Conservation (phyloP, 176 grass and related monocot species). For the Carex myosuroides region DNA sequence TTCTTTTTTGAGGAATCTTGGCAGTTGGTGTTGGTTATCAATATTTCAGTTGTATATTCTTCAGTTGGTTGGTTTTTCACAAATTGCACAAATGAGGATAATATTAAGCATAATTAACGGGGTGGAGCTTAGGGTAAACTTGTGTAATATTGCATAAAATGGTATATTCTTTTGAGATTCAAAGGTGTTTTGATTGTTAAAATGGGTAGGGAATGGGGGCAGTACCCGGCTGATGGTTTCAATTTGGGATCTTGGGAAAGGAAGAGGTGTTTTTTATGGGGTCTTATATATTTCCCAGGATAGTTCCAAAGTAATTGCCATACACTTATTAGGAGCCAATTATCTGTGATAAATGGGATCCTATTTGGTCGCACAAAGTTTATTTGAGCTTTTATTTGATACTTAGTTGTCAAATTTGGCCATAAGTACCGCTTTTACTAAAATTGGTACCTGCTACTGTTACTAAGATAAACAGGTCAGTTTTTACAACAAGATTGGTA, state of each 20-base stretch:
- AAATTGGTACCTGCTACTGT: not conserved
- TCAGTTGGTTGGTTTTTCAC: not conserved
- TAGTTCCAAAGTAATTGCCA: not conserved
- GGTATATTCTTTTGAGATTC: not conserved
- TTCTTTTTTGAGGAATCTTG: too few relatives aligned
- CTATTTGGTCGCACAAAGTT: not conserved
- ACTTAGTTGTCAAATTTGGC: not conserved
- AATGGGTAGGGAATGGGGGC: not conserved
- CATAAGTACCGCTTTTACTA: not conserved
- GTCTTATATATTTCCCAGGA: not conserved
- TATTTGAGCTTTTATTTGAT: not conserved
- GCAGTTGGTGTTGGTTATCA: not conserved
- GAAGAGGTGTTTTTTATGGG: too few relatives aligned
- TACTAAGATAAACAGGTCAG: not conserved
- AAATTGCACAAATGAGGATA: not conserved
- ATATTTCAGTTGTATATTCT: not conserved
- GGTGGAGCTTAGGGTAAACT: not conserved
- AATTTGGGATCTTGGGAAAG: not conserved
- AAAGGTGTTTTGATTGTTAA: not conserved
- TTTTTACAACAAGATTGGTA: not conserved
- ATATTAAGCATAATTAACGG: not conserved
- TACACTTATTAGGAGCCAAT: too few relatives aligned
- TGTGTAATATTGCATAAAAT: not conserved
- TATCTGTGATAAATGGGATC: too few relatives aligned
- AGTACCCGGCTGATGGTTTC: not conserved